phyloP scores from a whole-genome alignment of 2,329 filamentous ascomycete genomes.

The Cladosporium phlei region DNA sequence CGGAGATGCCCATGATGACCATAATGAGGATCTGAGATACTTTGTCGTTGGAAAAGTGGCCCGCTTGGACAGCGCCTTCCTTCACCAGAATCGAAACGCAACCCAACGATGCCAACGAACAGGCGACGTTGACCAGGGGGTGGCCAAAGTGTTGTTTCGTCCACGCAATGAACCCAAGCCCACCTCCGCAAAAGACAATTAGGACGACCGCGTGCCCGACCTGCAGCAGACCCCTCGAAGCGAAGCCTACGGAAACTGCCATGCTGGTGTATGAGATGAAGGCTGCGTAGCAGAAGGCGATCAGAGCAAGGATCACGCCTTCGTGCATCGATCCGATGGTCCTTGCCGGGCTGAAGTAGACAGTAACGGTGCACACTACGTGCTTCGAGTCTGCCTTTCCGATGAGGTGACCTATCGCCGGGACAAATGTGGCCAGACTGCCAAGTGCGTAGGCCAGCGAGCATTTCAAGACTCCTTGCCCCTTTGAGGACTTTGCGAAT shows the following conservation, averaged over 20 bases:
- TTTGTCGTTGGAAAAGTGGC: slow-evolving; percentile 75
- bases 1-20: slow-evolving; percentile 70
- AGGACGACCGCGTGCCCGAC: slow-evolving; percentile 76
- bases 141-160: slow-evolving; percentile 35
- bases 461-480: slow-evolving; percentile 81
- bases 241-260: slow-evolving; percentile 79
- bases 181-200: slow-evolving; percentile 77
- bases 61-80: slow-evolving; percentile 79
- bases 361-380: slow-evolving; percentile 85
- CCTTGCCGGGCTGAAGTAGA: slow-evolving; percentile 89
- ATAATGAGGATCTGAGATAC: slow-evolving; percentile 79
- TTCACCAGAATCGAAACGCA: slow-evolving; percentile 89
- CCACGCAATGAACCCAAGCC: slow-evolving; percentile 70
- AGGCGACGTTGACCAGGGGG: slow-evolving; percentile 51
- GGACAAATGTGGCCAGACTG: slow-evolving; percentile 79
- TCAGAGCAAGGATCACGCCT: slow-evolving; percentile 68
- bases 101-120: slow-evolving; percentile 79
- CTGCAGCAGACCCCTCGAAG: slow-evolving; percentile 59
- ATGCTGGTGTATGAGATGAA: slow-evolving; percentile 78
- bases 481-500: slow-evolving; percentile 67
- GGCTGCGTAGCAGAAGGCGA: slow-evolving; percentile 74
- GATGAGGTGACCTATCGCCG: slow-evolving; percentile 65
- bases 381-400: slow-evolving; percentile 88
- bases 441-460: slow-evolving; percentile 83
- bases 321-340: slow-evolving; percentile 87